Base-by-base conservation (phyloP, 495 filamentous ascomycete species). In the Penicillium turbatum region DNA sequence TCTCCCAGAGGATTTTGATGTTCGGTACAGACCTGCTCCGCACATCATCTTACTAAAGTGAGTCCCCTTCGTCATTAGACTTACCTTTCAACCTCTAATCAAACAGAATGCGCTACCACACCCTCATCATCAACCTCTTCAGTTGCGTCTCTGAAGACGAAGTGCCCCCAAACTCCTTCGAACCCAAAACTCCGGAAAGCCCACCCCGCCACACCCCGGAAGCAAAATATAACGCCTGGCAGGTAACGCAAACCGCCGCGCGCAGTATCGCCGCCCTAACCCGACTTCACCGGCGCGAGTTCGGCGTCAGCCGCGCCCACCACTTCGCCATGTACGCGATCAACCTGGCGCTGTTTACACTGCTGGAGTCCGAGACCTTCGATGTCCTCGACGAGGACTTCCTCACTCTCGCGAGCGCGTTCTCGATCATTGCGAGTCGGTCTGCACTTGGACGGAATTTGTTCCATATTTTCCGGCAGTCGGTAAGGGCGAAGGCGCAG, bases 301-400 rank as follows among this genome's bases (percentile, higher is more conserved):
- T 64, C 45, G 71, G 73, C 8, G 53, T 76, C 40, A 70, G 55
- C 24, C 69, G 72, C 24, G 70, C 71, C 6, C 74, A 77, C 53
- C 65, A 71, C 17, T 77, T 74, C 39, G 67, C 72, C 11, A 59
- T 77, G 54, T 77, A 74, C 41, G 72, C 72, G 2, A 71, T 77
- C 47, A 77, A 72, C 31, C 62, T 77, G 11, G 74, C 72, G 8
- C 54, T 77, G 3, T 77, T 76, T 53, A 63, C 66, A 0, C 49
- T 77, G 57, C 52, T 74, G 2, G 68, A 73, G n/a, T 53, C 58
- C 10, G 54, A 59, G 5, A 21, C 51, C 0, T 76, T 75, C 36
- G 67, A 77, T 40, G 66, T 75, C 0, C 54, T 72, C 0, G 72
- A 76, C 39, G 39, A 45, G 21, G 70, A 75, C 32, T 77, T 75